phyloP scores from a whole-genome alignment of 1,284 basidiomycete species.

The Boletus hoseneyae region DNA sequence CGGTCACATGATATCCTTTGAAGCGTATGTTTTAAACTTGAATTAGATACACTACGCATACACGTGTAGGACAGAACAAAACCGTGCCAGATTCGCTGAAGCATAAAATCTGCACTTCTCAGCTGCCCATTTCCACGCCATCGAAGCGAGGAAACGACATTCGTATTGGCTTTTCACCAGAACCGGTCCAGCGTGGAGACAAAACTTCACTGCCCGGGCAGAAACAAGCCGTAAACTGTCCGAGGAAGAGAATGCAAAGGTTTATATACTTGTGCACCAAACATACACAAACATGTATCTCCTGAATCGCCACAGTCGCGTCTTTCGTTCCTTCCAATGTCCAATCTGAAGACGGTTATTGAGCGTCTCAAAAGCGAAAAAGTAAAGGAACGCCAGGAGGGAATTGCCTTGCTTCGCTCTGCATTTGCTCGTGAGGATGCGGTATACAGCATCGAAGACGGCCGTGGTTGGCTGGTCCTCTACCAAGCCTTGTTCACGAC shows the following conservation, averaged over 20 bases:
- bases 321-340: constrained; percentile 25
- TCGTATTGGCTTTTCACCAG: constrained; percentile 67
- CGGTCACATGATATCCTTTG: constrained; percentile 22
- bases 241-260: background rate
- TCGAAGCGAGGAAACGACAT: constrained; percentile 41
- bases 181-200: constrained; percentile 64
- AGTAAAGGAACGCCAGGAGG: constrained; percentile 71
- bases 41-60: too few relatives aligned
- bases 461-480: constrained; percentile 61
- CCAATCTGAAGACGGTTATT: constrained; percentile 48
- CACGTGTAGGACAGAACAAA: constrained; percentile 32
- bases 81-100: constrained; percentile 31
- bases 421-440: constrained; percentile 57
- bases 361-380: constrained; percentile 60
- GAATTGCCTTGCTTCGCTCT: constrained; percentile 53
- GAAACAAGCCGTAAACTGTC: constrained; percentile 50
- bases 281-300: constrained; percentile 26
- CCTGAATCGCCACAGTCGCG: constrained; percentile 17
- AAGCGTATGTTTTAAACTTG: too few relatives aligned
- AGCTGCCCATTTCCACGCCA: constrained; percentile 46
- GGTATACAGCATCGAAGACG: constrained; percentile 53
- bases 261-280: constrained; percentile 31
- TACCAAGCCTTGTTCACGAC: constrained; percentile 72
- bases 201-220: constrained; percentile 61
- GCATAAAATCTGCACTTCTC: constrained; percentile 38